phyloP scores from a whole-genome alignment of 2,329 filamentous ascomycete species.

The Mycosphaerella arachidis region DNA sequence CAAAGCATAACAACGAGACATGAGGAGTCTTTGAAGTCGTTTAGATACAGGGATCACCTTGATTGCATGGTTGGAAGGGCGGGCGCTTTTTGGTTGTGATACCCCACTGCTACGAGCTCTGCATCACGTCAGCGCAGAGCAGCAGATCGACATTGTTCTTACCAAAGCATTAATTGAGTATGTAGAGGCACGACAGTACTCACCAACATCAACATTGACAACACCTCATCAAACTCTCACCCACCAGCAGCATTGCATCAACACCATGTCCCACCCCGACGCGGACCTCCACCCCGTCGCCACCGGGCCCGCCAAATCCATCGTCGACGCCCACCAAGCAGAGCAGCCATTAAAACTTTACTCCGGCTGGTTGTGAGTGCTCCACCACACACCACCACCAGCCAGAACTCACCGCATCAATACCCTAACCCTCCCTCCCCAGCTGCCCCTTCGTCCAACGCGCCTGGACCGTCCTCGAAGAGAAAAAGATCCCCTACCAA shows the following conservation, averaged over 20 bases:
- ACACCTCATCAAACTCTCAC: no score
- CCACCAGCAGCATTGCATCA: neutral
- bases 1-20: neutral
- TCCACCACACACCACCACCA: no score
- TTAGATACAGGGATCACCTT: neutral
- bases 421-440: neutral
- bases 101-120: constrained; percentile 4
- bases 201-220: neutral
- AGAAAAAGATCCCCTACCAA: constrained; percentile 69
- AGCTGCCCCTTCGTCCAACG: constrained; percentile 62
- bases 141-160: neutral
- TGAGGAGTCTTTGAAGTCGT: constrained; percentile 1
- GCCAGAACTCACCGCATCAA: no score
- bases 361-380: constrained; percentile 29
- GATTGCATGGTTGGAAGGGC: neutral
- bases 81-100: constrained; percentile 3
- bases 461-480: constrained; percentile 66
- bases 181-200: constrained; percentile 1
- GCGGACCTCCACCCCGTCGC: constrained; percentile 43
- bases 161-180: constrained; percentile 1
- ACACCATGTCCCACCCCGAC: constrained; percentile 34
- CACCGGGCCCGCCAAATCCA: constrained; percentile 40
- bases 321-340: constrained; percentile 31
- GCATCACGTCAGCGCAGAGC: constrained; percentile 6
- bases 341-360: constrained; percentile 33